Base-by-base conservation (phyloP, 768 basidiomycete genomes). In the Gymnopilus junonius region DNA sequence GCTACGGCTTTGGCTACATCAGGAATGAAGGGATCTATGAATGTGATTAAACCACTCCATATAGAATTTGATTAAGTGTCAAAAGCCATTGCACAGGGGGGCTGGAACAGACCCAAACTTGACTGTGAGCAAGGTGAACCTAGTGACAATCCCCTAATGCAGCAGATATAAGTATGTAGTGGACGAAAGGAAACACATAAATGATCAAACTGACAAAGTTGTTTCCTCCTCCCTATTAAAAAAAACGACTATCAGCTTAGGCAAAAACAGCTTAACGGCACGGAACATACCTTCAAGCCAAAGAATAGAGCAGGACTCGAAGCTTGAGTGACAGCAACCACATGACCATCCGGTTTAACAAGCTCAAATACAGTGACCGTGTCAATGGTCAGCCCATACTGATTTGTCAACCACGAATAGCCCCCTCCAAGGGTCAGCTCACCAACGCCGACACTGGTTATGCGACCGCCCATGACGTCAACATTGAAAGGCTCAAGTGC, bases 331-430 rank as follows among this genome's bases (percentile, higher is more conserved):
- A 82, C 78, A 7, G 67, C 73, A 0, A 72, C 69, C 1, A 85
- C 71, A 0, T 74, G 76, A 7, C 87, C 87, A 64, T 81, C 80
- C 0, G 88, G 87, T 55, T 84, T 74, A 0, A 87, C 87, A 1
- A 90, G 75, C 64, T 89, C 85, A 65, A 75, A 87, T 0, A 80
- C 80, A n/a, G 74, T 73, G 34, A 89, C 77, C 0, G 77, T 87
- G 62, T 90, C 88, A n/a, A 82, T 66, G 0, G 85, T 83, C 54
- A 91, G 64, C 12, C 89, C 88, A 62, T 82, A 77, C 59, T 88
- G 85, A 62, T 89, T 88, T 0, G 85, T 85, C 55, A 80, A 75
- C 83, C 83, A 90, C 12, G 89, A 89, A 66, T 87, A 90, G 3
- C 89, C 87, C 79, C 88, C 88, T 8, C 87, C 87, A 0, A 89